phyloP scores from a whole-genome alignment of 1,284 basidiomycete species.

The Xerocomus amazonicus region DNA sequence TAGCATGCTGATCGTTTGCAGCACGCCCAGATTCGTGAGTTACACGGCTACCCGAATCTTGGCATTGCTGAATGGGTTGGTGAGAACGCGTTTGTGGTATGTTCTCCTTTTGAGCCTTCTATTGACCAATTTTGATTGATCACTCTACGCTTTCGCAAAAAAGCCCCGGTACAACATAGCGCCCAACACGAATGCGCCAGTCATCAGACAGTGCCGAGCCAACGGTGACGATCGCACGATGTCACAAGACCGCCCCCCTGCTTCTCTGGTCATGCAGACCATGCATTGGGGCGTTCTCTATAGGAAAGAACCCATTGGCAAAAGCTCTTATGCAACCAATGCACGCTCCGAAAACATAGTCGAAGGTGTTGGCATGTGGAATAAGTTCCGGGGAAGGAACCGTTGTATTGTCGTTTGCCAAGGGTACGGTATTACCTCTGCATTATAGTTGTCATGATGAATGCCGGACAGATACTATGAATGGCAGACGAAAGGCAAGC shows the following conservation, averaged over 20 bases:
- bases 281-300: conserved; percentile 94
- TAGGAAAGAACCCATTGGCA: conserved; percentile 68
- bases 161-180: conserved; percentile 67
- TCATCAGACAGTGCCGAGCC: conserved; percentile 44
- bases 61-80: conserved; percentile 61
- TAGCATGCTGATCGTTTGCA: conserved; percentile 1
- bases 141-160: neutral
- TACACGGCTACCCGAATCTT: conserved; percentile 41
- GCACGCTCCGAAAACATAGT: conserved; percentile 83
- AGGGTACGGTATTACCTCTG: conserved; percentile 47
- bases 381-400: conserved; percentile 70
- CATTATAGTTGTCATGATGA: neutral
- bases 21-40: conserved; percentile 38
- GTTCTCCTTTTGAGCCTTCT: conserved; percentile 16
- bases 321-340: conserved; percentile 80
- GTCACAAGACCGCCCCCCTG: neutral
- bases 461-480: conserved; percentile 72
- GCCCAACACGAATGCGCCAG: conserved; percentile 64
- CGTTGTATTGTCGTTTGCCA: conserved; percentile 79
- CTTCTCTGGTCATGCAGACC: conserved; percentile 50
- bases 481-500: conserved; percentile 81
- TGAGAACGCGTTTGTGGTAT: conserved; percentile 53
- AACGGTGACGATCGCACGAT: neutral
- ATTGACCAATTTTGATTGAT: neutral
- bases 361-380: conserved; percentile 78